Percentiles rank a stretch among this genome's conserved stretches.
phyloP scores from a whole-genome alignment of 2,329 filamentous ascomycete genomes.

The Phyllachora maydis region DNA sequence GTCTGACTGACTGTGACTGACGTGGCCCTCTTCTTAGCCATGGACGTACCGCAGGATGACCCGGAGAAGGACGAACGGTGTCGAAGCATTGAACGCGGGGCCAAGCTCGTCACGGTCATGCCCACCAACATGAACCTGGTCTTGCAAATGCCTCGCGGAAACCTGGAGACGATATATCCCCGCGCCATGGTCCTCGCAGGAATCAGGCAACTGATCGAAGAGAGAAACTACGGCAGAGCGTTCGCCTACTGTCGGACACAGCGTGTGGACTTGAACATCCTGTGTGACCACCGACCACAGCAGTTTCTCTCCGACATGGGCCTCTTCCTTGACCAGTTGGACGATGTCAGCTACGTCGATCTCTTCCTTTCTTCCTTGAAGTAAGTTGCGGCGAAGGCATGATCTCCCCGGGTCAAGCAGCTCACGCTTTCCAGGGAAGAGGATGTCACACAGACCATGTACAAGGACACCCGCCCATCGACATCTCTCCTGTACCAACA shows the following conservation, averaged over 20 bases:
- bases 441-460: constrained; percentile 85
- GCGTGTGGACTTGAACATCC: constrained; percentile 91
- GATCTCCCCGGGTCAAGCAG: too few species aligned
- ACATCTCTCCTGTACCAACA: constrained; percentile 1
- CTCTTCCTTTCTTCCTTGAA: constrained; percentile 79
- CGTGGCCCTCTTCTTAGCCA: constrained; percentile 33
- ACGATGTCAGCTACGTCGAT: constrained; percentile 66
- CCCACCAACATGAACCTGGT: constrained; percentile 72
- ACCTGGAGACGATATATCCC: constrained; percentile 86
- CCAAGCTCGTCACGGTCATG: constrained; percentile 70
- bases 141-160: constrained; percentile 88
- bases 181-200: constrained; percentile 82
- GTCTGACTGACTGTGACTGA: background rate
- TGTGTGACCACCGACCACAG: constrained; percentile 78
- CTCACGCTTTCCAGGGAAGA: too few species aligned
- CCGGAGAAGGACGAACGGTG: constrained; percentile 86
- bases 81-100: constrained; percentile 77
- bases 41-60: constrained; percentile 71
- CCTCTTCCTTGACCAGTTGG: constrained; percentile 67
- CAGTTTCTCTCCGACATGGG: constrained; percentile 63
- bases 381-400: too few species aligned
- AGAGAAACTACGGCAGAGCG: constrained; percentile 62
- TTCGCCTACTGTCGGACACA: constrained; percentile 82
- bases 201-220: constrained; percentile 62
- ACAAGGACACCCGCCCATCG: constrained; percentile 56